Base-by-base conservation (phyloP, 331 rosid species). In the Rhamnella rubrinervis region DNA sequence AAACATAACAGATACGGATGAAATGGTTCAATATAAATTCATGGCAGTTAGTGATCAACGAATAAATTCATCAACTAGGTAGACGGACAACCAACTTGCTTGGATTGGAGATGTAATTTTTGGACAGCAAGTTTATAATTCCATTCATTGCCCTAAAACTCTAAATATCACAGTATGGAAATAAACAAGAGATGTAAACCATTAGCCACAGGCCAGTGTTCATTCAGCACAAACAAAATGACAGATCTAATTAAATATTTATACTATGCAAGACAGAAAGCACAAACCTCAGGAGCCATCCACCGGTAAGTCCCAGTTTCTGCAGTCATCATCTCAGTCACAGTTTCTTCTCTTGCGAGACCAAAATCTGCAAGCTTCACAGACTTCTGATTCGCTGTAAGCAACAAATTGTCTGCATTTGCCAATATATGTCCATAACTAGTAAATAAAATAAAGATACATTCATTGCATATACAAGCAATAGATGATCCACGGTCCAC, bases 311-410 rank as follows among this genome's bases (percentile, higher is more conserved):
- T 93, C 76, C 98, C 98, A 17, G 97, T 93, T 84, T 93, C 98
- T 59, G 97, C 98, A 17, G 98, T 93, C 98, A 93, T 93, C 98
- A 93, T 93, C 87, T 93, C 98, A 12, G 97, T 91, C 74, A 93
- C 98, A 17, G 96, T 69, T 91, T 93, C 98, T 75, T 93, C 98
- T 84, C 98, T 93, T 41, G 98, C 98, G 66, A 93, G 98, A 71
- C 98, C 98, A 78, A 93, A 93, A 83, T 93, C 98, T 67, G 98
- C 97, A 56, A 93, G 98, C 88, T 91, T 93, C 65, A 91, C 88
- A 63, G 97, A 91, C 89, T 85, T 87, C 79, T 93, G 96, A 80
- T 84, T 78, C 18, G 84, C 98, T 8, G 98, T 89, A 71, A 93
- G 98, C 81, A 93, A 85, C 78, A 93, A 84, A 87, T 93, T 93